phyloP scores from a whole-genome alignment of 1,284 basidiomycete genomes.

The Grifola frondosa region DNA sequence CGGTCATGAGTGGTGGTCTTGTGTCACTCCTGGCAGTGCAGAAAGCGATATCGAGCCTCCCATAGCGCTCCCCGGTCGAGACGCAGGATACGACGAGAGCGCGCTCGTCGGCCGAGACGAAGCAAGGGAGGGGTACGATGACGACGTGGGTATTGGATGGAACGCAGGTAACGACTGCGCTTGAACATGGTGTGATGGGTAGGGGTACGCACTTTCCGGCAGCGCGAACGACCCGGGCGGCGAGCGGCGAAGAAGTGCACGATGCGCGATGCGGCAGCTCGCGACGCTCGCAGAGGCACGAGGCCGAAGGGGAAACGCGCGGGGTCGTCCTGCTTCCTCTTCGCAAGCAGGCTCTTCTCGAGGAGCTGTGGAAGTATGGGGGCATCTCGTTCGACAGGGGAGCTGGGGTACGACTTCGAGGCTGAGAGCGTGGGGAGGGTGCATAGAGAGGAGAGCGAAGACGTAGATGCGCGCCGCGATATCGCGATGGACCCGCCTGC shows the following conservation, averaged over 20 bases:
- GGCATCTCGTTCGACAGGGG: constrained; percentile 30
- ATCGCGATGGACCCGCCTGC: constrained; percentile 22
- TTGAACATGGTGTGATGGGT: constrained; percentile 14
- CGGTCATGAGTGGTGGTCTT: constrained; percentile 19
- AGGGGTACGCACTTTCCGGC: constrained; percentile 13
- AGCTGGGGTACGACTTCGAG: constrained; percentile 29
- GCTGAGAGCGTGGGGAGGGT: constrained; percentile 12
- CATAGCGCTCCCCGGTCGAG: constrained; percentile 28
- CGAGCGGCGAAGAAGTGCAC: constrained; percentile 17
- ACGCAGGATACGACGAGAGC: constrained; percentile 19
- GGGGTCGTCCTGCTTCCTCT: constrained; percentile 24
- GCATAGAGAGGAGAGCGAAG: constrained; percentile 30
- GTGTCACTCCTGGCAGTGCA: constrained; percentile 12
- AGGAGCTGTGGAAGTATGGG: constrained; percentile 25
- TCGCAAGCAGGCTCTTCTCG: constrained; percentile 25
- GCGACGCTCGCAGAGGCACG: constrained; percentile 20
- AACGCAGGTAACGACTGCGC: constrained; percentile 11
- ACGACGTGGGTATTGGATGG: constrained; percentile 13
- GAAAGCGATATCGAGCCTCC: constrained; percentile 15
- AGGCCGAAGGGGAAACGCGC: constrained; percentile 23
- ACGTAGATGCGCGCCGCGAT: constrained; percentile 32
- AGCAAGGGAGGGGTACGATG: constrained; percentile 20
- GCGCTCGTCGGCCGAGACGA: constrained; percentile 27
- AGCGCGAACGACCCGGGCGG: constrained; percentile 18
- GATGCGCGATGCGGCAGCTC: constrained; percentile 17